phyloP scores from a whole-genome alignment of 441 rosid genomes.

The Bruguiera hainesii region DNA sequence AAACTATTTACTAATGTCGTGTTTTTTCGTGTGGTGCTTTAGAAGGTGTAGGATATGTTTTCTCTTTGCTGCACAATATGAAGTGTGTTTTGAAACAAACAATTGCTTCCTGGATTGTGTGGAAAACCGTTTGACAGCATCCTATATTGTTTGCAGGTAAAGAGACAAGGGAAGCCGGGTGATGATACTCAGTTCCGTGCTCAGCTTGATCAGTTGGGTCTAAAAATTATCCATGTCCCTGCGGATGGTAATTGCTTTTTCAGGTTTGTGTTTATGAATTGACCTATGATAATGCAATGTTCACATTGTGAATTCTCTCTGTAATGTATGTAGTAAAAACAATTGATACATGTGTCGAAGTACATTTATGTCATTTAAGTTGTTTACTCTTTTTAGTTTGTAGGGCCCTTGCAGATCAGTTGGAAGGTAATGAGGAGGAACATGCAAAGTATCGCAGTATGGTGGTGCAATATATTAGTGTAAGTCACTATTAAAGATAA shows the following conservation, averaged over 20 bases:
- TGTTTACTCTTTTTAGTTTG: constrained; percentile 30
- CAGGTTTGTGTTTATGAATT: constrained; percentile 53
- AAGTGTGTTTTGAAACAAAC: not conserved
- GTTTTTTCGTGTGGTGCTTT: too few relatives aligned
- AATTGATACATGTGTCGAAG: not conserved
- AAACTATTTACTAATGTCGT: too few relatives aligned
- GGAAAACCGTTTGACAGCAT: not conserved
- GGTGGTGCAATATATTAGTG: constrained; percentile 70
- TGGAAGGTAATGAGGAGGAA: constrained; percentile 79
- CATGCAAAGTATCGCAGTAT: constrained; percentile 70
- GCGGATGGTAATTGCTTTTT: constrained; percentile 95
- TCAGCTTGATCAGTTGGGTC: constrained; percentile 66
- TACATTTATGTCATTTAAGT: constrained; percentile 23
- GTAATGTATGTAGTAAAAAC: too few relatives aligned
- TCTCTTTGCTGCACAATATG: not conserved
- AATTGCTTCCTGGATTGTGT: constrained; percentile 13
- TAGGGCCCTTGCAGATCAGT: constrained; percentile 91
- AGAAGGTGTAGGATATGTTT: too few relatives aligned
- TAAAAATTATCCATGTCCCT: constrained; percentile 67
- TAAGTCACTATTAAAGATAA: constrained; percentile 17
- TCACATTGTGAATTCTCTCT: not conserved
- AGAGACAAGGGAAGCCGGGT: constrained; percentile 65
- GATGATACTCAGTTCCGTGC: constrained; percentile 52
- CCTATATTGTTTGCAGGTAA: constrained; percentile 40
- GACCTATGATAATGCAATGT: not conserved